phyloP scores from a whole-genome alignment of 108 stramenopile species.

The Nitzschia palea region DNA sequence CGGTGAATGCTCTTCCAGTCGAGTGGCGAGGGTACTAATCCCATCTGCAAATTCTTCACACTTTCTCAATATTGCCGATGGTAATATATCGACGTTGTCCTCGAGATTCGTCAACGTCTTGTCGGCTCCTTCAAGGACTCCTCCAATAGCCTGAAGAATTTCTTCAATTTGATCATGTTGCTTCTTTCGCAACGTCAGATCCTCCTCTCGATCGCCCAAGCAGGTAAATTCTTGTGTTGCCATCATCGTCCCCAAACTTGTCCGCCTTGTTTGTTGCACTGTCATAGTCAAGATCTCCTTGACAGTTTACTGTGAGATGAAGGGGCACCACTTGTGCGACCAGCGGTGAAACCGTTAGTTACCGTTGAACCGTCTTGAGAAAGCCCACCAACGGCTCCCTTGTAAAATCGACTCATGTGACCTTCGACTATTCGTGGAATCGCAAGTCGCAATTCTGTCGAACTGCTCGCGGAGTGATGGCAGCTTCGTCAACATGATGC shows the following conservation, averaged over 20 bases:
- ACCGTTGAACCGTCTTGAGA: not conserved
- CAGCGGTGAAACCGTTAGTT: not conserved
- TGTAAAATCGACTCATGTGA: too few species aligned
- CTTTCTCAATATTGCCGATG: slow-evolving; percentile 60
- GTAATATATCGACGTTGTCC: slow-evolving; percentile 44
- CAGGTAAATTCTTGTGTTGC: not conserved
- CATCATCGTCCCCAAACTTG: not conserved
- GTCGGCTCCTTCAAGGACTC: slow-evolving; percentile 20
- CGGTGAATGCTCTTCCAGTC: slow-evolving; percentile 49
- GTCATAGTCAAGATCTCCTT: not conserved
- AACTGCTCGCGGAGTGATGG: too few species aligned
- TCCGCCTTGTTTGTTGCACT: not conserved
- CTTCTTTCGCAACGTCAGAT: slow-evolving; percentile 8
- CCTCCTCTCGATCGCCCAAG: slow-evolving; percentile 8
- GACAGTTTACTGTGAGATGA: not conserved
- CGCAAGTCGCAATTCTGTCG: too few species aligned
- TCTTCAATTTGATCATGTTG: slow-evolving; percentile 3
- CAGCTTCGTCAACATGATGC: too few species aligned
- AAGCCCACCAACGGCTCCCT: not conserved
- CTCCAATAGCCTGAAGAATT: slow-evolving; percentile 11
- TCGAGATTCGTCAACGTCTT: slow-evolving; percentile 31
- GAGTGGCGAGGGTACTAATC: slow-evolving; percentile 52
- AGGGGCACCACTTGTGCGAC: not conserved
- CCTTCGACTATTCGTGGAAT: too few species aligned
- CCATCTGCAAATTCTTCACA: slow-evolving; percentile 74